Evolutionary conservation across 495 filamentous ascomycete genomes (phyloP).

Genomic region (Penicillium ochrochloron): DNA sequence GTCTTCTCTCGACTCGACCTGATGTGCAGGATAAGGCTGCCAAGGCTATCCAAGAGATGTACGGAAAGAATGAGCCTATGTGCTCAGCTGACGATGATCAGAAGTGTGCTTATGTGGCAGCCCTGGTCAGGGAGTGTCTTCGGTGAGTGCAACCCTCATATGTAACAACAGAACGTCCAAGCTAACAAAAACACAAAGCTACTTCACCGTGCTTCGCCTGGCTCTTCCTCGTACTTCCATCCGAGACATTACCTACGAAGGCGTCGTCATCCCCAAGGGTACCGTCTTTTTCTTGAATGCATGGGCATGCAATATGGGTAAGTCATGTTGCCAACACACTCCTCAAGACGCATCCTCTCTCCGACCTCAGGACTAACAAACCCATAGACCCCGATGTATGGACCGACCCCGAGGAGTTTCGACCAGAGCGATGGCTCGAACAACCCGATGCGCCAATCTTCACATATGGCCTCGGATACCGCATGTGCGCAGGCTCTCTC

Average conservation of each 20-base stretch:
- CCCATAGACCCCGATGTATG: constrained; percentile 58
- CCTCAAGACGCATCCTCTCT: neutral
- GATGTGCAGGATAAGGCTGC: constrained; percentile 65
- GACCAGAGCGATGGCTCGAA: constrained; percentile 66
- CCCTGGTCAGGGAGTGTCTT: constrained; percentile 62
- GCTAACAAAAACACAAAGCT: constrained; percentile 35
- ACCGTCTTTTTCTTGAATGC: constrained; percentile 68
- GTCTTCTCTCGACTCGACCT: constrained; percentile 57
- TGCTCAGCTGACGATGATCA: constrained; percentile 64
- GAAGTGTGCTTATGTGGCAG: constrained; percentile 63
- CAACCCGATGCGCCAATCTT: constrained; percentile 65
- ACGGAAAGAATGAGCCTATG: constrained; percentile 55
- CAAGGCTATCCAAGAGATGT: constrained; percentile 58
- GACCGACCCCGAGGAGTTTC: constrained; percentile 60
- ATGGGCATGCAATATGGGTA: constrained; percentile 68
- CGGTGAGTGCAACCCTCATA: constrained; percentile 37
- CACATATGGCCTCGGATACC: constrained; percentile 65
- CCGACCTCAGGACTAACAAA: constrained; percentile 7
- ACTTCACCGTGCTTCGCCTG: constrained; percentile 64
- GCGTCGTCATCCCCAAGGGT: constrained; percentile 58
- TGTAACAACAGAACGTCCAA: neutral
- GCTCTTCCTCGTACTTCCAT: constrained; percentile 63
- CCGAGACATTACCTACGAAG: constrained; percentile 62
- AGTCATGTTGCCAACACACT: constrained; percentile 14
- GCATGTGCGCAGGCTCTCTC: constrained; percentile 68